phyloP scores from a whole-genome alignment of 768 basidiomycete species.

The Collybiopsis confluens region DNA sequence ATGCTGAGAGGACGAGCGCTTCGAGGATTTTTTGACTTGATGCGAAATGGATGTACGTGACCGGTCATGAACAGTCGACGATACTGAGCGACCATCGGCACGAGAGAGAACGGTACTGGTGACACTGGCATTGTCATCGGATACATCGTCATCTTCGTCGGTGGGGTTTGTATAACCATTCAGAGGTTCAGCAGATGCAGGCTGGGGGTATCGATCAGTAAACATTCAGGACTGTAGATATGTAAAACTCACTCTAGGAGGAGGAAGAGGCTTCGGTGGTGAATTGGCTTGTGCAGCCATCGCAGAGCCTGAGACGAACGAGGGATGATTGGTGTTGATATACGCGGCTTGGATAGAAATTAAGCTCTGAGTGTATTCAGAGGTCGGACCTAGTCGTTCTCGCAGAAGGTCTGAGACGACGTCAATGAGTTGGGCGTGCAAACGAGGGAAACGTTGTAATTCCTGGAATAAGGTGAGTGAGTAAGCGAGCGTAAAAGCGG shows the following conservation, averaged over 20 bases:
- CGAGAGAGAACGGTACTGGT: conserved; percentile 51
- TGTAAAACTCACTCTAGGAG: conserved; percentile 47
- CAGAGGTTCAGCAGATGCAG: conserved; percentile 57
- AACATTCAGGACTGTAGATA: conserved; percentile 7
- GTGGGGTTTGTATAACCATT: conserved; percentile 49
- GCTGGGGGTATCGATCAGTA: conserved; percentile 36
- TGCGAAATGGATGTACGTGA: conserved; percentile 34
- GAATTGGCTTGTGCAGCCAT: conserved; percentile 25
- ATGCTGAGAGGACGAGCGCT: conserved; percentile 30
- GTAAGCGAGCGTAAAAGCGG: too few relatives aligned
- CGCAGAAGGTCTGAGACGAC: conserved; percentile 94
- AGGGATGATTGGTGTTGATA: conserved; percentile 98
- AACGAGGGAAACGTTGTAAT: conserved; percentile 88
- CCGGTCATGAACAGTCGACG: conserved; percentile 75
- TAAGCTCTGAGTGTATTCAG: conserved; percentile 92
- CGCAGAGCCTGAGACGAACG: conserved; percentile 82
- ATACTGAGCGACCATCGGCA: conserved; percentile 63
- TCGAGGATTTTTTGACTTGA: conserved; percentile 28
- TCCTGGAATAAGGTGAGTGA: conserved; percentile 49
- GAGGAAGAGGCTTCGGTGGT: conserved; percentile 38
- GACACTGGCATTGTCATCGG: conserved; percentile 49
- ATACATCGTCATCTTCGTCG: conserved; percentile 63
- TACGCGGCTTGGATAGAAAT: conserved; percentile 98
- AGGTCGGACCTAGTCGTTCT: conserved; percentile 93
- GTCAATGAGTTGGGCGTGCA: conserved; percentile 93